Base-by-base conservation (phyloP, 2,329 filamentous ascomycete genomes). In the Xylariaceae sp. region DNA sequence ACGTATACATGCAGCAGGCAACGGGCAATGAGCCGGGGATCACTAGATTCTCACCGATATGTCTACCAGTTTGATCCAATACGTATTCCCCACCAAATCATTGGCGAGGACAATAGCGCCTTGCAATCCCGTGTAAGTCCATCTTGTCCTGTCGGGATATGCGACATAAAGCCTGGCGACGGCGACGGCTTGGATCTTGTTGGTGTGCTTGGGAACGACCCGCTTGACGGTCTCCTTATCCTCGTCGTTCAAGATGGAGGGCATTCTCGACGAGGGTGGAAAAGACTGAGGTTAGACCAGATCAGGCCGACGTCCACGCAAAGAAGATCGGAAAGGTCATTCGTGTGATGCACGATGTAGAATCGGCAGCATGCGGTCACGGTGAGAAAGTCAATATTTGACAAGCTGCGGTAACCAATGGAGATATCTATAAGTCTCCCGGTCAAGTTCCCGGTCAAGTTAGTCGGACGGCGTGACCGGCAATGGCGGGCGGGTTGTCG, bases 151-250 rank as follows among this genome's bases (percentile, higher is more conserved):
- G 74, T 94, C 84, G 9, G 94, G 94, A 68, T 95, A 88, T 65
- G 92, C 91, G 68, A 97, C 84, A 73, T 96, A 97, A 64, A 99
- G 85, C 69, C 88, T 87, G 58, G 91, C 92, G 63, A 97, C 91
- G 57, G 89, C 94, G 62, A 95, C 92, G 59, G 91, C 91, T 63
- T 95, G 89, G 73, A 99, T 97, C 79, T 97, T 97, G 84, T 97
- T 99, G 67, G 86, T 85, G 60, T 90, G 84, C 73, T 95, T 96
- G 59, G 94, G 92, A 52, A 99, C 89, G 65, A 87, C 88, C 70
- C 94, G 87, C 78, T 95, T 95, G 73, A 99, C 91, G 58, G 86
- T 95, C 75, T 95, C 89, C 80, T 95, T 96, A 77, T 99, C 94
- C 67, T 91, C 87, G 68, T 96, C 92, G 70, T 80, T 89, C 54